Evolutionary conservation across 2,329 filamentous ascomycete genomes (phyloP).

Genomic region (Beauveria scarabaeidicola): DNA sequence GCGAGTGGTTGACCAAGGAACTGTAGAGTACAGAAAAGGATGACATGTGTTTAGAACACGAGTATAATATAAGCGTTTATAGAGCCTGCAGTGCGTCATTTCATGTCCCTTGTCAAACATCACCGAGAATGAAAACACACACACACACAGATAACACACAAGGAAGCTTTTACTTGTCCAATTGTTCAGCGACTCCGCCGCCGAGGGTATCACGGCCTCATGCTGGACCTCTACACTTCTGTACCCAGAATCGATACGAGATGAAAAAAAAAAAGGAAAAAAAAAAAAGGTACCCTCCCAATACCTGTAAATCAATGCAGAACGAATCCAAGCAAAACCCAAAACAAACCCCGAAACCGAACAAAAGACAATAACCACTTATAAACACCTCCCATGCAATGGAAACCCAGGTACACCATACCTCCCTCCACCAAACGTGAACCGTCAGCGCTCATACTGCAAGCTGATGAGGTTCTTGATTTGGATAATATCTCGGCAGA

Average conservation of each 20-base stretch:
- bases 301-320: too few relatives aligned
- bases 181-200: conserved; percentile 4
- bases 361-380: conserved; percentile 13
- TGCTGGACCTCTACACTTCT: not conserved
- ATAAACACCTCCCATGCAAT: conserved; percentile 14
- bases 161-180: not conserved
- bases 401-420: not conserved
- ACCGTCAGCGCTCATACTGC: conserved; percentile 34
- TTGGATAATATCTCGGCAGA: conserved; percentile 50
- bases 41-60: not conserved
- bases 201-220: conserved; percentile 1
- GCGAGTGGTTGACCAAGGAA: conserved; percentile 26
- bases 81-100: not conserved
- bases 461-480: conserved; percentile 47
- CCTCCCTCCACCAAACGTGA: not conserved
- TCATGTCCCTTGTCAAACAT: not conserved
- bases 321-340: not conserved
- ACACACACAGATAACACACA: not conserved
- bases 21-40: not conserved
- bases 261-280: not conserved
- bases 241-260: not conserved
- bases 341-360: not conserved
- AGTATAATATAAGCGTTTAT: not conserved
- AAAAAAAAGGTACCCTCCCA: not conserved
- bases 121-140: not conserved